Percentiles rank a stretch among this genome's conserved stretches.
These are phyloP conservation scores for Protostelium mycophagum DNA, from an alignment of 78 protist species.

Conservation along the genomic window DNA sequence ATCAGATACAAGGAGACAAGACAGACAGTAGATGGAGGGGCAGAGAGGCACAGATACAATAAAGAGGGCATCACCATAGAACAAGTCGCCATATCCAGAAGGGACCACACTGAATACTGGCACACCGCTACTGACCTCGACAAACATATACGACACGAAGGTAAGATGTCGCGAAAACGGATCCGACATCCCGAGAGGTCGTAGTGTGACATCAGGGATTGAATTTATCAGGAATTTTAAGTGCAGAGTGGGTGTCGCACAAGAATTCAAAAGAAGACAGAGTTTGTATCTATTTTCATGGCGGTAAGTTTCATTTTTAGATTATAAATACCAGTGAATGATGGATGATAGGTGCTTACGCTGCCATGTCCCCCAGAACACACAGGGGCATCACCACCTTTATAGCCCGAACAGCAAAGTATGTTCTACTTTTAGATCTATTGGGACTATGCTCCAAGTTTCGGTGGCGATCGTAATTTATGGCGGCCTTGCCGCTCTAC, in stretches of 20 bases:
- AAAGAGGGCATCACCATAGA: not conserved
- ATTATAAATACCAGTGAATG: not conserved
- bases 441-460: too few relatives aligned
- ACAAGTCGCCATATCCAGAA: not conserved
- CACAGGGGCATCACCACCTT: not conserved
- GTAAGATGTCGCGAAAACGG: not conserved
- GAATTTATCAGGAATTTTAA: not conserved
- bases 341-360: not conserved
- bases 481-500: too few relatives aligned
- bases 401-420: not conserved
- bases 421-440: too few relatives aligned
- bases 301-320: not conserved
- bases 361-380: not conserved
- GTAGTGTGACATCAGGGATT: not conserved
- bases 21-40: not conserved
- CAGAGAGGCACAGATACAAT: not conserved
- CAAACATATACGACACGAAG: not conserved
- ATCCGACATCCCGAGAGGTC: too few relatives aligned
- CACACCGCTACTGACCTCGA: not conserved
- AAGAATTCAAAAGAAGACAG: not conserved
- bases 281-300: not conserved
- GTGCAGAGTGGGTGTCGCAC: not conserved
- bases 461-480: too few relatives aligned
- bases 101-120: not conserved
- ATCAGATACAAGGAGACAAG: not conserved